Conservation (phyloP, 2,329 filamentous ascomycete genomes). For the Paracorniculantispora psalliotae region DNA sequence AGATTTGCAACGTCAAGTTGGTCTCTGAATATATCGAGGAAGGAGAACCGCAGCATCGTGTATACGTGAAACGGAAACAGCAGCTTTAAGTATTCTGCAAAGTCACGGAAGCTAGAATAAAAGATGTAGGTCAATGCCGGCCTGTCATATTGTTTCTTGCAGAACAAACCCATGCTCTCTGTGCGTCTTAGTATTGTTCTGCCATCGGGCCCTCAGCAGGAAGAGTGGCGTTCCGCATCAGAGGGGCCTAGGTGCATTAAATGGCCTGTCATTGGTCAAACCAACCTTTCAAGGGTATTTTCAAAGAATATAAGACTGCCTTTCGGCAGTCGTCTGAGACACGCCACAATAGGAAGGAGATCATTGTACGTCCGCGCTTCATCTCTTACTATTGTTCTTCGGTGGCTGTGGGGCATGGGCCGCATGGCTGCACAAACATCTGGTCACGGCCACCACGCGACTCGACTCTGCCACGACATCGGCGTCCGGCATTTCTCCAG, state of each 20-base stretch:
- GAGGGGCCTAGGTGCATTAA: neutral
- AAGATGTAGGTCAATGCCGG: constrained; percentile 22
- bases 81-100: neutral
- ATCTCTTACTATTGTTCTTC: constrained; percentile 17
- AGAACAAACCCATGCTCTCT: neutral
- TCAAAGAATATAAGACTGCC: neutral
- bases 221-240: constrained; percentile 14
- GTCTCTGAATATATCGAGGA: neutral
- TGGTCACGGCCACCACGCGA: neutral
- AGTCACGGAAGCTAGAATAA: neutral
- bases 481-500: too few relatives aligned
- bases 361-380: constrained; percentile 8
- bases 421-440: neutral
- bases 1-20: neutral
- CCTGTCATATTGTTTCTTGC: constrained; percentile 17
- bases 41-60: too few relatives aligned
- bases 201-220: neutral
- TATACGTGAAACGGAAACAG: neutral
- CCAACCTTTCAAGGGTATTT: too few relatives aligned
- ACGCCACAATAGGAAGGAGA: neutral
- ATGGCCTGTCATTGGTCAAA: neutral
- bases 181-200: constrained; percentile 26
- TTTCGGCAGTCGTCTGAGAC: neutral
- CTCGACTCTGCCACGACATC: neutral
- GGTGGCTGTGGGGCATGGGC: neutral